Evolutionary conservation across 345 rosid species (phyloP), one percentile per base, ranked within the genome.

Genomic region (Conringia planisiliqua): DNA sequence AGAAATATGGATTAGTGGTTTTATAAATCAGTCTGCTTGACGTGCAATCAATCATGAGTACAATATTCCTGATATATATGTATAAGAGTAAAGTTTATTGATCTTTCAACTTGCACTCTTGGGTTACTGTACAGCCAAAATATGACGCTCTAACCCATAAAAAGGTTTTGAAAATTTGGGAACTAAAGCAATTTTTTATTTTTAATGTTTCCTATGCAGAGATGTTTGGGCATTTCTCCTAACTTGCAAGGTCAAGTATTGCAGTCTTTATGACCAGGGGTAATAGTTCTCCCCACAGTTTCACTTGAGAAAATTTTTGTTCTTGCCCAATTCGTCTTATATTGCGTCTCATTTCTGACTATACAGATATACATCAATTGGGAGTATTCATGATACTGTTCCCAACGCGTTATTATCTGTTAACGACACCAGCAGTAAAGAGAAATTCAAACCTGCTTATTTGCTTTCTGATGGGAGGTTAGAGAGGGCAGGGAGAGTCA

Each of bases 221-320:
- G 98, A 95, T 86, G 94, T 92, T 16, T 95, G 99, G 99, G 96
- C 99, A 40, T 95, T 95, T 80, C 80, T 95, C 33, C 83, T 86
- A 81, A 92, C 92, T 62, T 86, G 97, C 89, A 89, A 90, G 84
- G 94, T 90, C 71, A 92, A 84, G 62, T 95, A 95, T 84, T 95
- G 99, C 85, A 83, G 92, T 76, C 99, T 95, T 73, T 95, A 95
- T 80, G 98, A 95, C 79, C 86, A 89, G 57, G 99, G 99, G 99
- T 95, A 88, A 82, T 70, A 71, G 27, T 76, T 59, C 40, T 78
- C 55, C 39, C 52, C 60, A 40, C 33, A 26, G 64, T 73, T 72
- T 80, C 59, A 70, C 71, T 30, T 70, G 27, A 5, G 18, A 10
- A 66, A 42, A 20, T 4, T 0, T 36, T 26, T 5, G 10, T 9